Evolutionary conservation across 2,329 filamentous ascomycete genomes (phyloP).

Genomic region (Leptosphaerulina australis): DNA sequence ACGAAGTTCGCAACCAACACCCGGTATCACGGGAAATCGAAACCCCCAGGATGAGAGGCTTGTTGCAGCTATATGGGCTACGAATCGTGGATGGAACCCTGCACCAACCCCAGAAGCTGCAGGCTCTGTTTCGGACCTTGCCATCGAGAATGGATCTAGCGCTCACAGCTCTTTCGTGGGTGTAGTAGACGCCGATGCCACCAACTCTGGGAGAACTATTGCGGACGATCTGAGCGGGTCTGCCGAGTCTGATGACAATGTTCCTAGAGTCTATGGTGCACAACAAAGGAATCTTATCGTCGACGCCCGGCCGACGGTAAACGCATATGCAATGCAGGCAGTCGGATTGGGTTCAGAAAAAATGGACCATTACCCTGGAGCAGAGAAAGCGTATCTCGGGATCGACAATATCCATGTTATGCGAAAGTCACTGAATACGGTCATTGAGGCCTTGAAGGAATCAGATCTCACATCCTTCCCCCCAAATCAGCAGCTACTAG

Average conservation of each 20-base stretch:
- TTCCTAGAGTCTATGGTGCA: conserved; percentile 74
- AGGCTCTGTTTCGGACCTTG: conserved; percentile 41
- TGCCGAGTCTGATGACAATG: conserved; percentile 45
- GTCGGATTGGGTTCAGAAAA: conserved; percentile 94
- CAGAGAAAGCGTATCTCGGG: conserved; percentile 87
- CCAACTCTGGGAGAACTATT: conserved; percentile 23
- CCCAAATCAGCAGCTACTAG: conserved; percentile 79
- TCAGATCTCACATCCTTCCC: conserved; percentile 84
- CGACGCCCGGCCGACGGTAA: conserved; percentile 91
- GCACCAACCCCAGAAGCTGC: conserved; percentile 21
- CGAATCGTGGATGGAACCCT: conserved; percentile 52
- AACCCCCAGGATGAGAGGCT: conserved; percentile 96
- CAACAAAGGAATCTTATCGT: conserved; percentile 95
- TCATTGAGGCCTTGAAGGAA: conserved; percentile 89
- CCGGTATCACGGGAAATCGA: conserved; percentile 83
- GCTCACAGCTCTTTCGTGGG: conserved; percentile 45
- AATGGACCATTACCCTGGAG: conserved; percentile 95
- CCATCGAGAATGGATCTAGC: conserved; percentile 42
- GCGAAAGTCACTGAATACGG: conserved; percentile 85
- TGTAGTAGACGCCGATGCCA: conserved; percentile 33
- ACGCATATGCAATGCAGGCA: conserved; percentile 92
- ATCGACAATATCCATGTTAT: conserved; percentile 99
- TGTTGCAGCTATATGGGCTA: conserved; percentile 88
- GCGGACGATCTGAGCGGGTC: conserved; percentile 41
- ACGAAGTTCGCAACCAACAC: conserved; percentile 87